Base-by-base conservation (phyloP, 1,139 yeast species). In the Sugiyamaella castrensis region DNA sequence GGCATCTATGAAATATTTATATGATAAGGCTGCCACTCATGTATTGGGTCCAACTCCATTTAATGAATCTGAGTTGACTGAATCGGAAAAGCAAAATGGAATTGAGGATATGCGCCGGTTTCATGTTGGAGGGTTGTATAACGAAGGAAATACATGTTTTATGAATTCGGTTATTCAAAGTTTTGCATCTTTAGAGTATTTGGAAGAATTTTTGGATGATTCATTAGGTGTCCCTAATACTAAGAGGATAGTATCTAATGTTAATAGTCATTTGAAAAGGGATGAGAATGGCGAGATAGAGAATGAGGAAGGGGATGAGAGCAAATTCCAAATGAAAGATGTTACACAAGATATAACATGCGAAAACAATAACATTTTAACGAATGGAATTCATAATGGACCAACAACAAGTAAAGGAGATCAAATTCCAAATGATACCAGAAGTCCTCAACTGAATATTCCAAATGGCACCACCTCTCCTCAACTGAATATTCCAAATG, bases 141-240 rank as follows among this genome's bases (percentile, higher is more conserved):
- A 89, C 66, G 96, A 88, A 57, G 96, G 96, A 11, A 89, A 89
- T 62, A 87, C 96, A 0, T 89, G 97, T 65, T 89, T 89, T 60
- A 88, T 89, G 95, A 89, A 89, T 67, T 82, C 89, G 16, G 96
- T 89, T 1, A 71, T 89, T 34, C 97, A 89, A 66, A 78, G 88
- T 11, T 71, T 89, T 55, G 91, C 96, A 0, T 84, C 95, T 0
- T 83, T 94, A 1, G 73, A 76, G 33, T 80, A 82, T 44, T 70
- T 89, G 30, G 57, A 75, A 33, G 71, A 72, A 29, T 87, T 84
- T 60, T 71, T 87, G 49, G 79, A 80, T 45, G 67, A 72, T 42
- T 42, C 46, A 12, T 16, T 42, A 2, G 46, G 46, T 9, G 4
- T 42, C 2, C 46, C 46, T 15, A 26, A 40, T 39, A 35, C 15